Evolutionary conservation across 2,329 filamentous ascomycete genomes (phyloP).

Genomic region (Helotiales sp.): DNA sequence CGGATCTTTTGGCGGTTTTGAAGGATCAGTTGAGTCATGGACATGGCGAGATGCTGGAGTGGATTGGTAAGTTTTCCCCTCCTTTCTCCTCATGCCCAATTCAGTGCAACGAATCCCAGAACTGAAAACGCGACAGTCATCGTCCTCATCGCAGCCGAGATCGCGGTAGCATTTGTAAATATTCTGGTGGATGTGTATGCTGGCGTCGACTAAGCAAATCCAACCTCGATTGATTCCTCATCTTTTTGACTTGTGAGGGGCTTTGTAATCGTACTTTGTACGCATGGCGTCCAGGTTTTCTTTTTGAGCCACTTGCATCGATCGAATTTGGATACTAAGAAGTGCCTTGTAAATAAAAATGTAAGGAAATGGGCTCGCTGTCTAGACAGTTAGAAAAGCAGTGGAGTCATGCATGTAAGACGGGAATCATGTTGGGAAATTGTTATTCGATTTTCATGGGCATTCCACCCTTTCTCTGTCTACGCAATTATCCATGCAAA

Average conservation of each 20-base stretch:
- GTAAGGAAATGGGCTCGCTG: background rate
- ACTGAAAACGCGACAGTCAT: slow-evolving; percentile 66
- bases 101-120: slow-evolving; percentile 9
- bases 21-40: slow-evolving; percentile 96
- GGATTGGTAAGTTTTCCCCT: slow-evolving; percentile 72
- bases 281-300: slow-evolving; percentile 21
- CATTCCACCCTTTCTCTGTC: background rate
- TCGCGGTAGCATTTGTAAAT: slow-evolving; percentile 89
- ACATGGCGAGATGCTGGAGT: slow-evolving; percentile 86
- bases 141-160: slow-evolving; percentile 92
- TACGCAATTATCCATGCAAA: background rate
- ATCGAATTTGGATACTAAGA: background rate
- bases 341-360: background rate
- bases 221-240: background rate
- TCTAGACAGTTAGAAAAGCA: background rate
- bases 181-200: slow-evolving; percentile 94
- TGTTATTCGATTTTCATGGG: background rate
- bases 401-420: background rate
- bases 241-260: background rate
- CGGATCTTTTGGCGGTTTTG: slow-evolving; percentile 86
- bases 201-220: slow-evolving; percentile 55
- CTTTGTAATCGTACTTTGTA: slow-evolving; percentile 5
- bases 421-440: background rate
- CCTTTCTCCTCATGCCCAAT: background rate
- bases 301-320: slow-evolving; percentile 13